Evolutionary conservation across 495 filamentous ascomycete species (phyloP).

Genomic region (Penicillium subrubescens): DNA sequence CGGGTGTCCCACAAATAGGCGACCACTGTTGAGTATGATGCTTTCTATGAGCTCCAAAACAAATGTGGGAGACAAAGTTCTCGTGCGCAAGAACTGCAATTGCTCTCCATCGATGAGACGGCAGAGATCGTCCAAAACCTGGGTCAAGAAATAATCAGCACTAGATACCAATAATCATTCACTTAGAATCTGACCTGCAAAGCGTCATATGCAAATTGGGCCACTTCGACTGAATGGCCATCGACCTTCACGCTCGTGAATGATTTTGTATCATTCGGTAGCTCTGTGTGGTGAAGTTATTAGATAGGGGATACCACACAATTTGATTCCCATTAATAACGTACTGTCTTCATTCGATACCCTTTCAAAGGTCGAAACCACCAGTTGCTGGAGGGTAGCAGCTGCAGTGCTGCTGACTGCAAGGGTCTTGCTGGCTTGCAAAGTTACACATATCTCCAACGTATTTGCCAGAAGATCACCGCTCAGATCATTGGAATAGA

Average conservation of each 20-base stretch:
- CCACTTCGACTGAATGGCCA: constrained; percentile 63
- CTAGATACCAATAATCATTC: neutral
- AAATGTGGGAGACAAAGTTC: constrained; percentile 74
- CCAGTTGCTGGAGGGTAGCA: constrained; percentile 90
- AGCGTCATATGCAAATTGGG: constrained; percentile 81
- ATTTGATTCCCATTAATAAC: neutral
- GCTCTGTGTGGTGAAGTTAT: constrained; percentile 59
- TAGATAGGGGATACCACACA: constrained; percentile 4
- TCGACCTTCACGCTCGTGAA: constrained; percentile 47
- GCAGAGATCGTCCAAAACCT: constrained; percentile 86
- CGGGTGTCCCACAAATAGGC: constrained; percentile 73
- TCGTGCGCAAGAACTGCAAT: constrained; percentile 75
- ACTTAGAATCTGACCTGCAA: constrained; percentile 39
- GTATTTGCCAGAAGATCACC: constrained; percentile 78
- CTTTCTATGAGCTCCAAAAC: constrained; percentile 91
- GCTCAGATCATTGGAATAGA: constrained; percentile 80
- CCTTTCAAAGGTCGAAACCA: constrained; percentile 90
- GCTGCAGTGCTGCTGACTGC: constrained; percentile 94
- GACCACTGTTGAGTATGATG: constrained; percentile 78
- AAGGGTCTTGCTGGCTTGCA: constrained; percentile 86
- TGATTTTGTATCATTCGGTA: constrained; percentile 45
- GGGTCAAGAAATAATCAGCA: constrained; percentile 16
- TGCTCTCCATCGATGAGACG: constrained; percentile 81
- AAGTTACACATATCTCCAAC: constrained; percentile 84
- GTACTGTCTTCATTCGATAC: constrained; percentile 76